Conservation (phyloP, 495 filamentous ascomycete genomes). For the Penicillium ucsense region DNA sequence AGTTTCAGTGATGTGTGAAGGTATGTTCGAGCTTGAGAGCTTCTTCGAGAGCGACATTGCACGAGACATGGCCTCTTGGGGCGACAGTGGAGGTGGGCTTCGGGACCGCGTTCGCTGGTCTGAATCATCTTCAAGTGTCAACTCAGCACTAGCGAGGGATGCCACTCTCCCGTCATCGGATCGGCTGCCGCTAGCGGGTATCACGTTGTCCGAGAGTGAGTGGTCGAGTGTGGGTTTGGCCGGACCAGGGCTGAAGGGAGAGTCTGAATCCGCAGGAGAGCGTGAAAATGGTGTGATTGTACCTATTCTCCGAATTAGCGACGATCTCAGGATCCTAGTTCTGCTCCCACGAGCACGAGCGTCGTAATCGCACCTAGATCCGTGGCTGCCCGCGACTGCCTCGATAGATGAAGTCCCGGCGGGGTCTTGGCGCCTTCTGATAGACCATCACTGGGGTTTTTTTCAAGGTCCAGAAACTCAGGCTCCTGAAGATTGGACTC, state of each 20-base stretch:
- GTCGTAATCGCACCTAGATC: conserved; percentile 34
- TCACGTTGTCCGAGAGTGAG: conserved; percentile 40
- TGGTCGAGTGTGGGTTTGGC: conserved; percentile 37
- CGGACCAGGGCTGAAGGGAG: conserved; percentile 16
- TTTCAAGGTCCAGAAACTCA: conserved; percentile 68
- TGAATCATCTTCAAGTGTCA: neutral
- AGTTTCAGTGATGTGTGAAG: conserved; percentile 76
- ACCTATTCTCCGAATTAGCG: conserved; percentile 28
- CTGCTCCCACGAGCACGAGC: too few relatives aligned
- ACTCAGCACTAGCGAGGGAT: neutral
- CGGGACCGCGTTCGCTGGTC: conserved; percentile 35
- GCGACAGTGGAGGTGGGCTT: conserved; percentile 70
- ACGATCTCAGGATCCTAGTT: too few relatives aligned
- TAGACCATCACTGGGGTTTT: conserved; percentile 10
- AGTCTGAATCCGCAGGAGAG: conserved; percentile 46
- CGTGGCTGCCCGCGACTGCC: conserved; percentile 34
- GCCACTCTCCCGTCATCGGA: conserved; percentile 2
- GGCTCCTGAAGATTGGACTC: conserved; percentile 62
- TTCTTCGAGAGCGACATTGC: conserved; percentile 82
- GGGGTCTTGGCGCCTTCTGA: conserved; percentile 20
- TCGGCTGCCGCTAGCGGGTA: conserved; percentile 17
- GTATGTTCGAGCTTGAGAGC: conserved; percentile 81
- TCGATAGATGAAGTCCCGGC: conserved; percentile 27
- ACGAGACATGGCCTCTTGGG: conserved; percentile 67
- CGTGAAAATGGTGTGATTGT: conserved; percentile 52